phyloP scores from a whole-genome alignment of 306 rosid genomes.

The Heteromeles arbutifolia region DNA sequence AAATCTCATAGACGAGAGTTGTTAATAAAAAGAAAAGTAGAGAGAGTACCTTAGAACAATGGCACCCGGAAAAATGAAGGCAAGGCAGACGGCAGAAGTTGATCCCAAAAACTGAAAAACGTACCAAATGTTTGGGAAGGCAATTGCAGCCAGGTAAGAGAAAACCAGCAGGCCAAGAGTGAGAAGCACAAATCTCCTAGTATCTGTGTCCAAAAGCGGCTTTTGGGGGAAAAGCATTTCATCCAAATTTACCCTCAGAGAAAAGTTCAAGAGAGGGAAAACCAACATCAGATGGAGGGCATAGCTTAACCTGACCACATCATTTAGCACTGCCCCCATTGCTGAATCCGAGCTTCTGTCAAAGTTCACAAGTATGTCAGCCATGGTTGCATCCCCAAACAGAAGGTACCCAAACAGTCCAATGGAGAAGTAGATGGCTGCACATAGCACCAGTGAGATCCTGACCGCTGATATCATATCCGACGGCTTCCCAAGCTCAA shows the following conservation, averaged over 20 bases:
- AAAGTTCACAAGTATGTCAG: slow-evolving; percentile 81
- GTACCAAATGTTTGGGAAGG: slow-evolving; percentile 84
- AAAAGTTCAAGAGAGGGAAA: slow-evolving; percentile 75
- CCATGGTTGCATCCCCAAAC: slow-evolving; percentile 70
- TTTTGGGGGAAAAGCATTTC: slow-evolving; percentile 64
- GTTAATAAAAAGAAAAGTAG: not conserved
- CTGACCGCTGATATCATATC: slow-evolving; percentile 67
- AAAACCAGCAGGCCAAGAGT: slow-evolving; percentile 44
- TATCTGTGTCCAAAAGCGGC: slow-evolving; percentile 46
- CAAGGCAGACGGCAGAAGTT: slow-evolving; percentile 72
- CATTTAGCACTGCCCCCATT: slow-evolving; percentile 55
- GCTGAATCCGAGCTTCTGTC: slow-evolving; percentile 51
- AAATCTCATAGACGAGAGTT: not conserved
- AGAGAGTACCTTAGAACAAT: slow-evolving; percentile 65
- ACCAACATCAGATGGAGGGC: slow-evolving; percentile 84
- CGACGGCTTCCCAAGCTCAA: slow-evolving; percentile 65
- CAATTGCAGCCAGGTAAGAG: slow-evolving; percentile 73
- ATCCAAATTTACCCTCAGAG: slow-evolving; percentile 74
- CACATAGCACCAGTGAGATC: slow-evolving; percentile 64
- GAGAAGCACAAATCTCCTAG: slow-evolving; percentile 61
- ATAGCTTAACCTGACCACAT: slow-evolving; percentile 70
- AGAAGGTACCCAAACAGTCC: slow-evolving; percentile 86
- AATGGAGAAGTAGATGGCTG: slow-evolving; percentile 49
- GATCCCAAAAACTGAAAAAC: slow-evolving; percentile 89
- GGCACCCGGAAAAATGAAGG: slow-evolving; percentile 79